A percentile compares a stretch with the other conserved stretches of the same genome.
These are phyloP conservation scores for Yueomyces sp. DNA, from an alignment of 1,139 yeast genomes.

Conservation along the genomic window DNA sequence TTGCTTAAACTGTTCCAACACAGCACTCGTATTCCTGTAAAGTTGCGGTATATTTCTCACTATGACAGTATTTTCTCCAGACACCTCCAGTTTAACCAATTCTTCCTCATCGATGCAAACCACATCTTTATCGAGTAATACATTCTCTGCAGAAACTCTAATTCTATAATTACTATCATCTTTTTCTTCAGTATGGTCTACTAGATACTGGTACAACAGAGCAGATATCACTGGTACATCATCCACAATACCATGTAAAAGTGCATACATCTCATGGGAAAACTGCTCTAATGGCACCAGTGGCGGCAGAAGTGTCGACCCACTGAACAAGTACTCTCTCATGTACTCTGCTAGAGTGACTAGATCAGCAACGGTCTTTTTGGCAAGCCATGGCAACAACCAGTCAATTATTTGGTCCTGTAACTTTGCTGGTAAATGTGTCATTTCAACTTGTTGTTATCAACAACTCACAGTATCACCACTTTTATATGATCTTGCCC, in stretches of 20 bases:
- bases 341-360: not conserved
- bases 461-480: too few relatives aligned
- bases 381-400: not conserved
- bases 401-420: not conserved
- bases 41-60: not conserved
- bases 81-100: too few relatives aligned
- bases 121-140: too few relatives aligned
- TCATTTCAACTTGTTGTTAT: too few relatives aligned
- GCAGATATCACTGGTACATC: not conserved
- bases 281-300: not conserved
- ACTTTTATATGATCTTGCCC: too few relatives aligned
- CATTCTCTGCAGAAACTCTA: too few relatives aligned
- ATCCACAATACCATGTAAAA: not conserved
- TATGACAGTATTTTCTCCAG: too few relatives aligned
- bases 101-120: too few relatives aligned
- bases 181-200: not conserved
- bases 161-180: not conserved
- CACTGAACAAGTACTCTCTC: not conserved
- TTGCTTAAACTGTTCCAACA: not conserved
- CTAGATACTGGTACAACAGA: not conserved
- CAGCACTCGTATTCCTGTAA: not conserved
- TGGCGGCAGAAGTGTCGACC: not conserved
- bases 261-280: not conserved
- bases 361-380: not conserved
- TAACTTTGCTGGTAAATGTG: not conserved